Conservation (phyloP, 306 rosid genomes). For the Dalbergia cochinchinensis region DNA sequence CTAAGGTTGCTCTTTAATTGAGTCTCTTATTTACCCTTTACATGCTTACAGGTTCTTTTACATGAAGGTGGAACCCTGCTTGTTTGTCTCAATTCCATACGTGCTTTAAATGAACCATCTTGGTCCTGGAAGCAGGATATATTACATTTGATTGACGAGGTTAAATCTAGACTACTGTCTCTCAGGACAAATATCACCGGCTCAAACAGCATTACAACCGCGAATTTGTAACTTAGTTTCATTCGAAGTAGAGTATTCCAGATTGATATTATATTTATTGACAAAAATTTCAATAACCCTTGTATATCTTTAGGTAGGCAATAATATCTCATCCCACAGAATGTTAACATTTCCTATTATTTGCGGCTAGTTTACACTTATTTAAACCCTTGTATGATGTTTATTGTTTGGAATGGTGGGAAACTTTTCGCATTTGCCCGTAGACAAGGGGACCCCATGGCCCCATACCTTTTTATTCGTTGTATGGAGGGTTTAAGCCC, state of each 20-base stretch:
- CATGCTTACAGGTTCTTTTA: constrained; percentile 80
- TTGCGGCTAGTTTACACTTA: not conserved
- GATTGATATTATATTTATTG: constrained; percentile 24
- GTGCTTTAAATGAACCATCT: constrained; percentile 80
- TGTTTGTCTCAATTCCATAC: constrained; percentile 93
- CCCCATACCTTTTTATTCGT: too few species aligned
- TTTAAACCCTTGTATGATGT: not conserved
- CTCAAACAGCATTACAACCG: constrained; percentile 51
- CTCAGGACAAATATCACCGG: constrained; percentile 38
- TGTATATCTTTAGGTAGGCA: constrained; percentile 37
- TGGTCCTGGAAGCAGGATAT: constrained; percentile 93
- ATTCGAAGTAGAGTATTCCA: constrained; percentile 28
- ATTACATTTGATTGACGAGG: constrained; percentile 45
- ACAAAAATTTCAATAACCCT: constrained; percentile 36
- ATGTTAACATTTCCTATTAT: not conserved
- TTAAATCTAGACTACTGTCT: constrained; percentile 56
- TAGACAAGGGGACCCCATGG: too few species aligned
- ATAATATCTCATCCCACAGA: constrained; percentile 13
- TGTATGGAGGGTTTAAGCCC: too few species aligned
- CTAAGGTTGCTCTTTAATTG: constrained; percentile 18
- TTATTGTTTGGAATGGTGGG: too few species aligned
- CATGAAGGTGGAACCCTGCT: constrained; percentile 98
- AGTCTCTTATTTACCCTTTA: not conserved
- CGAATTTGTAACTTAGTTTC: constrained; percentile 50
- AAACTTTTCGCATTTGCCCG: too few species aligned